Evolutionary conservation across 768 basidiomycete species (phyloP).

Genomic region (Auricularia sp.): DNA sequence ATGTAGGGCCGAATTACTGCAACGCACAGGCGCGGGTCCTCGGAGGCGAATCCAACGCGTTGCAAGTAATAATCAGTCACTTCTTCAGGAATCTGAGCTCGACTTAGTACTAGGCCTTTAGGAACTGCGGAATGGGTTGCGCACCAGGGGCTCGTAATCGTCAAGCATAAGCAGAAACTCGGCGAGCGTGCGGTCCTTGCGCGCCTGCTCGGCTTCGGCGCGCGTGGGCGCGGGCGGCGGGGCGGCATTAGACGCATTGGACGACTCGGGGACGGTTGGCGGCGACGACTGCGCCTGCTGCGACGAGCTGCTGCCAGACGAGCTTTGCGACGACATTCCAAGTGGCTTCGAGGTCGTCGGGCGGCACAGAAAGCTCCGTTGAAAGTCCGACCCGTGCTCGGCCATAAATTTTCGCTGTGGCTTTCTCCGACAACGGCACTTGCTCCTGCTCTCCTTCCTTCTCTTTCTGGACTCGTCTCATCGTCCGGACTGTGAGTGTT

Average conservation of each 20-base stretch:
- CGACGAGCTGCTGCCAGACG: neutral
- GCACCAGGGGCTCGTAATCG: slow-evolving; percentile 88
- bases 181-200: slow-evolving; percentile 82
- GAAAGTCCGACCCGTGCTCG: neutral
- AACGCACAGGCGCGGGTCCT: slow-evolving; percentile 81
- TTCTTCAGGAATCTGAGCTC: slow-evolving; percentile 81
- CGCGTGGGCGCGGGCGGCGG: slow-evolving; percentile 19
- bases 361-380: neutral
- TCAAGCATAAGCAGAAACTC: slow-evolving; percentile 95
- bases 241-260: slow-evolving; percentile 16
- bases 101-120: neutral
- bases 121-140: slow-evolving; percentile 15
- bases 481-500: slow-evolving; percentile 15
- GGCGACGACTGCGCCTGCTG: neutral
- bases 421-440: slow-evolving; percentile 18
- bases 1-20: neutral
- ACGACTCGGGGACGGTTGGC: neutral
- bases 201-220: slow-evolving; percentile 67
- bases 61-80: slow-evolving; percentile 97
- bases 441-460: slow-evolving; percentile 8
- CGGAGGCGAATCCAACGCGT: slow-evolving; percentile 89
- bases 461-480: neutral
- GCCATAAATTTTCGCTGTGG: neutral
- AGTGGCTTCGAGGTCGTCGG: neutral
- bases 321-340: neutral